phyloP scores from a whole-genome alignment of 2,329 filamentous ascomycete genomes.

The Oidium heveae region DNA sequence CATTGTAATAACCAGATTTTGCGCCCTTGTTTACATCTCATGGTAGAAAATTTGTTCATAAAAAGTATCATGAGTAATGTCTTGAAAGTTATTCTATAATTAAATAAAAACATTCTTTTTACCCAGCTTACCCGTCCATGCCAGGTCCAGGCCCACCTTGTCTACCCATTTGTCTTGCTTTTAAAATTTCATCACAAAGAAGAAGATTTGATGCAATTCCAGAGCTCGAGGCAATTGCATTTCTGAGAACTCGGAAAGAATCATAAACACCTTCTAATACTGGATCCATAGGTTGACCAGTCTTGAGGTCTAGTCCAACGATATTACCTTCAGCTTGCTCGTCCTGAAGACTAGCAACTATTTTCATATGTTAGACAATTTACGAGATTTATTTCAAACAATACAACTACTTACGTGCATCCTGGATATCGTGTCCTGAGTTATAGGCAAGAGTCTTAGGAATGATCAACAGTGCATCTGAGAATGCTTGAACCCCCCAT shows the following conservation, averaged over 20 bases:
- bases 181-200: conserved; percentile 88
- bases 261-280: conserved; percentile 82
- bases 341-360: conserved; percentile 69
- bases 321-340: conserved; percentile 63
- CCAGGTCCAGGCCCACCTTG: conserved; percentile 34
- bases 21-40: too few relatives aligned
- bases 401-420: conserved; percentile 42
- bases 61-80: too few relatives aligned
- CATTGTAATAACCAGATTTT: too few relatives aligned
- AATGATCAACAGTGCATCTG: conserved; percentile 81
- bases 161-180: conserved; percentile 83
- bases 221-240: conserved; percentile 78
- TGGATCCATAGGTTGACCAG: conserved; percentile 86
- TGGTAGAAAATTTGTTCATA: too few relatives aligned
- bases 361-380: conserved; percentile 2
- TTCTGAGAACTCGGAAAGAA: conserved; percentile 82
- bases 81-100: too few relatives aligned
- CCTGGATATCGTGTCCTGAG: conserved; percentile 87
- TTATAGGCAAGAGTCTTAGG: conserved; percentile 95
- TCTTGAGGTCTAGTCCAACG: conserved; percentile 65
- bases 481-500: conserved; percentile 84
- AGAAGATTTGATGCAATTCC: conserved; percentile 89
- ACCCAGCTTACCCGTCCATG: conserved; percentile 24
- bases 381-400: conserved; percentile 3
- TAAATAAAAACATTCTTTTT: too few relatives aligned